Evolutionary conservation across 2,329 filamentous ascomycete species (phyloP), one percentile per base, ranked within the genome.

Genomic region (Graphiopsis chlorocephala): DNA sequence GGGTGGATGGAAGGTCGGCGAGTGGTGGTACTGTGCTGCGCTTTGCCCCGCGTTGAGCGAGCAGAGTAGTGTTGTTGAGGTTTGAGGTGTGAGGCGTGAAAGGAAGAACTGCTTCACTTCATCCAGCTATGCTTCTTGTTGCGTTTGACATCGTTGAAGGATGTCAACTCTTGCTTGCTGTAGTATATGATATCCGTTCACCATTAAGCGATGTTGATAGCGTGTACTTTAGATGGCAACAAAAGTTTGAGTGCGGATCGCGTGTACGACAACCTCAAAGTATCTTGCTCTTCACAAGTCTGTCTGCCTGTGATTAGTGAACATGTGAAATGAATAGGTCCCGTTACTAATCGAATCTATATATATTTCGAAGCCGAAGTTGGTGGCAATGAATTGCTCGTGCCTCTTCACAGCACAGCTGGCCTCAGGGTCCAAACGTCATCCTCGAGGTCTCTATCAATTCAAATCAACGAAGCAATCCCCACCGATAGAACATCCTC

Each of bases 11-110:
- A 81, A 76, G 6, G 82, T 85, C 3, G 79, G 78, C 26, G 87
- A 89, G 73, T 90, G 87, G 88, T 91, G 88, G 88, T 90, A 88
- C 86, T 73, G 88, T 26, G 55, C 55, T 45, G 55, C 25, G 33
- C 20, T 25, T 15, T 38, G 35, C n/a, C 50, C 50, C 8, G 50
- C 50, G 17, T 53, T 53, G 50, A 53, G 50, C 50, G 38, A 45
- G n/a, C 38, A 45, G 38, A n/a, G 38, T 11, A 10, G 38, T 11
- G 38, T 20, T 45, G n/a, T 6, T 45, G 38, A 20, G 38, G n/a
- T 20, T 7, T 45, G n/a, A 45, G 38, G n/a, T 8, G 17, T 42
- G 17, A n/a, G n/a, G n/a, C n/a, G n/a, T n/a, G n/a, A 10, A 45
- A n/a, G 14, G 10, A n/a, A n/a, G 38, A 45, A 4, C 4, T 11